Base-by-base conservation (phyloP, 2,329 filamentous ascomycete species). In the Parascedosporium putredinis region DNA sequence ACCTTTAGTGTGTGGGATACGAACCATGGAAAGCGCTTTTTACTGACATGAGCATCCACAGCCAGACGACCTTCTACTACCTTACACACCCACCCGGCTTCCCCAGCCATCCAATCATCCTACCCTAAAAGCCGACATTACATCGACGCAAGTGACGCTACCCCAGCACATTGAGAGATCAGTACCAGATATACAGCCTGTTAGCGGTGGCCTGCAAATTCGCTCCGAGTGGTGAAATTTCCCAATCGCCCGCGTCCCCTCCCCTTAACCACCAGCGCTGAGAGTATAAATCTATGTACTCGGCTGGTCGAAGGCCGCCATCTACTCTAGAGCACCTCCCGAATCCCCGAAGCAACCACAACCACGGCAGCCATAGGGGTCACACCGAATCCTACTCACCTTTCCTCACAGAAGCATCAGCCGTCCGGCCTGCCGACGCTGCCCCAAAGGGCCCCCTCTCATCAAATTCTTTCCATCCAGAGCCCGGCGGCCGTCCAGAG, bases 401-500 rank as follows among this genome's bases (percentile, higher is more conserved):
- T 48, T 46, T 36, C 42, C 50, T 20, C 50, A 36, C 43, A 45
- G 25, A 36, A 50, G 36, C 52, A 45, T 36, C 52, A 49, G 47
- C 49, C 47, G 16, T 25, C 34, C 25, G 27, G 47, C 46, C 49
- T 51, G 58, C 63, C 64, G 63, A 65, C 62, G 64, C 67, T 73
- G 74, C 74, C 75, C 72, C 66, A 63, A 66, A 73, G 73, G 75
- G 75, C 73, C 67, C 67, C 67, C 59, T 63, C 65, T 61, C 62
- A 67, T 64, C 72, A 71, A 72, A 78, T 77, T 74, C 69, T 78
- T 68, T 75, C 76, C 64, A 72, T 78, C 63, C 76, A 77, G 71
- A 75, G 67, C 68, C 73, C 77, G 73, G 78, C 76, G 76, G 74
- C 76, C 81, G 81, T 81, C 79, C 79, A 81, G 81, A 78, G 82